These are phyloP conservation scores for Auricularia sp. DNA, from an alignment of 768 basidiomycete species.

Conservation along the genomic window DNA sequence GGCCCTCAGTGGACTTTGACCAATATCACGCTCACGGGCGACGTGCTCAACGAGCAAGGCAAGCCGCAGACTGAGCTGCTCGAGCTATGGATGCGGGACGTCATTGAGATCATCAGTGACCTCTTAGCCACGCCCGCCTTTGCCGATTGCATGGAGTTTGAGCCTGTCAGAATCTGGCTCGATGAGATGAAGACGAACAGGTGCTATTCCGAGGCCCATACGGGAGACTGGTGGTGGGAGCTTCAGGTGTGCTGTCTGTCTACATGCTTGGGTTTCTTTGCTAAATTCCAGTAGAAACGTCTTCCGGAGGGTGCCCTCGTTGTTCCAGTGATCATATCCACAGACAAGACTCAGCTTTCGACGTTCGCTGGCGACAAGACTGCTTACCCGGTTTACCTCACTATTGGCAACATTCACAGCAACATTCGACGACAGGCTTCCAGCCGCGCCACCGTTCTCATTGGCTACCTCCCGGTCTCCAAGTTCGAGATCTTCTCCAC, in stretches of 20 bases:
- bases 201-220: constrained; percentile 15
- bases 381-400: constrained; percentile 36
- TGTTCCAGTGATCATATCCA: constrained; percentile 7
- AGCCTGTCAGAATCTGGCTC: constrained; percentile 3
- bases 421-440: constrained; percentile 27
- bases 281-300: constrained; percentile 1
- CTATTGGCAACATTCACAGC: constrained; percentile 34
- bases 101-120: constrained; percentile 18
- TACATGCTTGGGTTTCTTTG: too few species aligned
- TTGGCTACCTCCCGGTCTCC: constrained; percentile 30
- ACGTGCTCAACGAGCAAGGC: not conserved
- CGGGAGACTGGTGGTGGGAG: constrained; percentile 17
- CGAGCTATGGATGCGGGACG: constrained; percentile 17
- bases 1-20: not conserved
- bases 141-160: constrained; percentile 3
- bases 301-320: constrained; percentile 11
- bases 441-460: constrained; percentile 21
- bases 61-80: not conserved
- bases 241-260: constrained; percentile 12
- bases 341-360: constrained; percentile 12
- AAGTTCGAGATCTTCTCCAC: constrained; percentile 28
- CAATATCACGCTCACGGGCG: not conserved
- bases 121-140: constrained; percentile 16
- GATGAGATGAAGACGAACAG: constrained; percentile 5
- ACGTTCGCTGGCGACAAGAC: constrained; percentile 7